These are phyloP conservation scores for Carex cristatella DNA, from an alignment of 176 grass and related monocot species.

Conservation along the genomic window DNA sequence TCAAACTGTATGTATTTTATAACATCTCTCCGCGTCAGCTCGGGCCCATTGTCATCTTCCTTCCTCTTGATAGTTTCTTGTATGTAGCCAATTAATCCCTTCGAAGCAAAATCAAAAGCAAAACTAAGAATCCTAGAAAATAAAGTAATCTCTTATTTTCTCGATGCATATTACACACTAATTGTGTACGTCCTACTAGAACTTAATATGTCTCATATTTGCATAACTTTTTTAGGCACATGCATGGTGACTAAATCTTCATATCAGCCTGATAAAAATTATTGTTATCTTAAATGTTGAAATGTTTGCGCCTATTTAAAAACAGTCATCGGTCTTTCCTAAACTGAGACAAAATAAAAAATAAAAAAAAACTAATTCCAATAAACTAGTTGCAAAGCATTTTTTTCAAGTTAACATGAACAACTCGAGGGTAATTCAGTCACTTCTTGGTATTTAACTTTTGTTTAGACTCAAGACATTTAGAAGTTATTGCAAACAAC, in stretches of 20 bases:
- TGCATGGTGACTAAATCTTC: not conserved
- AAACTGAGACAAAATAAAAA: not conserved
- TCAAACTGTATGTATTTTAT: slow-evolving; percentile 64
- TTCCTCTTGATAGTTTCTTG: slow-evolving; percentile 28
- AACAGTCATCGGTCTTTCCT: not conserved
- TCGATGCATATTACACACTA: not conserved
- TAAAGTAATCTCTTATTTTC: not conserved
- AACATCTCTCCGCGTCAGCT: slow-evolving; percentile 41
- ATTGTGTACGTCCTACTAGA: not conserved
- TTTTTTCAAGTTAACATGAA: not conserved
- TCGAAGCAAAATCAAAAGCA: slow-evolving; percentile 5
- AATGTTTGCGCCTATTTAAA: not conserved
- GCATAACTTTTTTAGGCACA: not conserved
- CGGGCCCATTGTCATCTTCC: slow-evolving; percentile 24
- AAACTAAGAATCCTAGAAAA: not conserved
- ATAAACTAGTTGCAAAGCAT: not conserved
- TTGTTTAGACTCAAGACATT: not conserved
- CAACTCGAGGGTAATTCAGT: not conserved
- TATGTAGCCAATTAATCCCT: slow-evolving; percentile 44
- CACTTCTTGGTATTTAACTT: not conserved
- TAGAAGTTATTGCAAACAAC: not conserved
- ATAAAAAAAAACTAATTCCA: not conserved
- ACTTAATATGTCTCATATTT: not conserved
- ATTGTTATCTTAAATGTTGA: not conserved
- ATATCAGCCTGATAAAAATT: not conserved